Evolutionary conservation across 345 rosid genomes (phyloP), one percentile per base, ranked within the genome.

Genomic region (Euphorbia lathyris): DNA sequence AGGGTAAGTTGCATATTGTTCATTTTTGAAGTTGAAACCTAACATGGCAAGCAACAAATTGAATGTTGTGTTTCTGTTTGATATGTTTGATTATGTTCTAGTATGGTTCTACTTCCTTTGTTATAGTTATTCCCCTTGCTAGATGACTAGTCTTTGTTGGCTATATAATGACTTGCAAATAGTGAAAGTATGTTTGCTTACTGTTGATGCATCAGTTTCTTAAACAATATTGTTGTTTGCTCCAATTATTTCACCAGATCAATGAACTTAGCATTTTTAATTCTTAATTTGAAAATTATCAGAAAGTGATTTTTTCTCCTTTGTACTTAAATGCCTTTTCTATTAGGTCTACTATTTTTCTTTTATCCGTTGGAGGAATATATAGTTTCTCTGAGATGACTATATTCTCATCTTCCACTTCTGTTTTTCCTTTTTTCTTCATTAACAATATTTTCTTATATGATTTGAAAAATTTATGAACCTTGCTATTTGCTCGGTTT

Each of bases 1-100:
- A 85, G 95, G 85, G 98, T 94, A 83, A 80, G 96, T 73, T 17
- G 19, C 60, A 71, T 13, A 50, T 19, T 72, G 34, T 30, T 20
- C 10, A 27, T 52, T 36, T 22, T 20, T 70, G 5, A 34, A 47
- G 26, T 58, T 45, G 17, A 38, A 25, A 16, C n/a, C 1, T 60
- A 10, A 0, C 4, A 10, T 13, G 36, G 17, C 5, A 32, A 47
- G 64, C 1, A 0, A 42, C 16, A 25, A 36, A 55, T 23, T 58
- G 38, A 27, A 36, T 1, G n/a, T 45, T 59, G 59, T 59, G 43
- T 6, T 26, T 22, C 26, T 9, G n/a, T 13, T 13, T 32, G 19
- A 30, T 17, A 11, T 23, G 11, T 38, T 62, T 52, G 5, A 26
- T 53, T 42, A 66, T 53, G 6, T 47, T 47, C 52, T 47, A 17